Base-by-base conservation (phyloP, 352 stramenopile species). In the Pythium rishiriense region DNA sequence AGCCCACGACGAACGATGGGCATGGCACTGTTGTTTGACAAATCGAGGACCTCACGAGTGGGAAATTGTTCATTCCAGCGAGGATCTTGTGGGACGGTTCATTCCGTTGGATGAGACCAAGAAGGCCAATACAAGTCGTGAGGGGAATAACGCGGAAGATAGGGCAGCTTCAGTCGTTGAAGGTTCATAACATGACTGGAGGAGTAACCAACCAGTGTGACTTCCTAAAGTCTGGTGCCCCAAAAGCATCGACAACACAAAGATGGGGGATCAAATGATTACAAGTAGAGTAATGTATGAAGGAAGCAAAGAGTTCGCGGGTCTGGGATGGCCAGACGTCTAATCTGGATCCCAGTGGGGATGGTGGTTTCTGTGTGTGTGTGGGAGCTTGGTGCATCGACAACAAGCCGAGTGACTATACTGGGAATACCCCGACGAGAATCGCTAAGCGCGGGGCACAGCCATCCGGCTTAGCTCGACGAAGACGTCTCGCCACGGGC, bases 401-500 rank as follows among this genome's bases (percentile, higher is more conserved):
- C 39, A 8, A 46, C n/a, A 22, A 12, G 39, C 3, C 39, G 39
- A 47, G 21, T n/a, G 41, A 47, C 41, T 47, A 47, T 10, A 51
- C 45, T 51, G 45, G 45, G n/a, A 22, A 50, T 2, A 21, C 7
- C 15, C 41, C 41, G 17, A 50, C 43, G 43, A 50, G 0, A 11
- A 28, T n/a, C 28, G 15, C 31, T 17, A 17, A 17, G 39, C 39
- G 19, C 15, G 39, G 22, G 15, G 39, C 14, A 21, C 14, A 1
- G 3, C 7, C 7, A 17, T 22, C 39, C n/a, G 26, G n/a, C 26
- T 25, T 56, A 50, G 12, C 14, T 33, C 19, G 51, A 37, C 17
- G 56, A 45, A 42, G 47, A 35, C 17, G 63, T 51, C 66, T 71
- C 35, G 43, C 87, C 87, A 53, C 78, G 73, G n/a, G 87, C 79